Percentiles rank a stretch among this genome's conserved stretches.
Evolutionary conservation across 257 asterid genomes (phyloP).

Genomic region (Gardenia jasminoides): DNA sequence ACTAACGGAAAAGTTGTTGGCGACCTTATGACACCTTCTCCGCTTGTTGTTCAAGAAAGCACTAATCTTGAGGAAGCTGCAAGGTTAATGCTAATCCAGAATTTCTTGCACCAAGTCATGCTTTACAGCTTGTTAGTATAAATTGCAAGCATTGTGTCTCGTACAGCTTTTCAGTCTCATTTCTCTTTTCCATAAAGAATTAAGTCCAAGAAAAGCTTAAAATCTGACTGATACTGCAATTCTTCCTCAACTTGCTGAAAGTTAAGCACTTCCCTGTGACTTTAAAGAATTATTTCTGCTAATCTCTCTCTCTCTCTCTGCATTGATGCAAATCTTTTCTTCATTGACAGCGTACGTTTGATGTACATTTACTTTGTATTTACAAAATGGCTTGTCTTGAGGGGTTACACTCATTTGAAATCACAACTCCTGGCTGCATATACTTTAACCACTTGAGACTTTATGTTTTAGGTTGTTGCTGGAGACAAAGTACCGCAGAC

Average conservation of each 20-base stretch:
- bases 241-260: neutral
- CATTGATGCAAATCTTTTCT: neutral
- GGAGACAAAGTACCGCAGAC: slow-evolving; percentile 75
- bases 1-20: slow-evolving; percentile 86
- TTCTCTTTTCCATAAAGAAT: neutral
- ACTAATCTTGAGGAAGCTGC: slow-evolving; percentile 91
- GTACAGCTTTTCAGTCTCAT: neutral
- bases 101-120: neutral
- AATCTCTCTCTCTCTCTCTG: too few relatives aligned
- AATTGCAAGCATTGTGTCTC: neutral
- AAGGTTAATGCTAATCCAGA: slow-evolving; percentile 41
- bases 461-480: slow-evolving; percentile 59
- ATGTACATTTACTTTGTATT: neutral
- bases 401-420: neutral
- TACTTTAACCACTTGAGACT: neutral
- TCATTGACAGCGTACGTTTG: neutral
- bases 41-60: slow-evolving; percentile 67
- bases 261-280: neutral
- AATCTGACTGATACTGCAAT: neutral
- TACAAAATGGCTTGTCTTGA: neutral
- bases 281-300: too few relatives aligned
- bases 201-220: neutral
- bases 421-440: neutral
- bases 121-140: neutral
- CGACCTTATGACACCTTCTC: slow-evolving; percentile 78